Evolutionary conservation across 495 filamentous ascomycete species (phyloP), one percentile per base, ranked within the genome.

Genomic region (Astrothelium macrocarpum): DNA sequence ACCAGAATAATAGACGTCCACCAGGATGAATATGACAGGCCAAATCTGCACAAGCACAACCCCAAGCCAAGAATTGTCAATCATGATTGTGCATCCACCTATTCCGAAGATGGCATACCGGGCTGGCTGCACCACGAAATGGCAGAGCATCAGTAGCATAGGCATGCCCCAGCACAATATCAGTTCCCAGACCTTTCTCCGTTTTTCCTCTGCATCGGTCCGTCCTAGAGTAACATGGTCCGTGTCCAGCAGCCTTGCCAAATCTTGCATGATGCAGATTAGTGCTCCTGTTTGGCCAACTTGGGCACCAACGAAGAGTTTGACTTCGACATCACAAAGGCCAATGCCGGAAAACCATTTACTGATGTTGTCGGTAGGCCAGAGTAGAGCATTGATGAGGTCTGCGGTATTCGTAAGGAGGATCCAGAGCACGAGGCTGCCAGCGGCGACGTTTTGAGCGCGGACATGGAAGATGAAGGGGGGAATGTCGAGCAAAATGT

Each of bases 321-420:
- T 90, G 59, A 83, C 80, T 72, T 95, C 82, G 29, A 97, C 71
- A 74, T 98, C 94, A 71, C 94, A 98, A 64, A 91, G 84, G 1
- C 85, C 87, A 2, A 76, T 70, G 25, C 94, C 94, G 62, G 81
- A 77, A 80, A 82, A 97, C 86, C 88, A 92, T 4, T 68, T 72
- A 0, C 71, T 68, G 43, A 85, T 76, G 67, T 93, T 78, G 71
- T 94, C 85, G 18, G 79, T 83, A 28, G 82, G 83, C 94, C 94
- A 98, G 62, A 95, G 81, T 43, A 94, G 70, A 11, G 89, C 79
- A 72, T 96, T 96, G 78, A 89, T 69, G 66, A 89, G 81, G 67
- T 81, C 86, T 72, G 85, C 79, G 25, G 87, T 7, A 72, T 93
- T 91, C 69, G 85, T 71, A 11, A 89, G 23, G 25, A 84, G 72